Conservation (phyloP, 169 alveolate species). For the Pseudocohnilembus persalinus region DNA sequence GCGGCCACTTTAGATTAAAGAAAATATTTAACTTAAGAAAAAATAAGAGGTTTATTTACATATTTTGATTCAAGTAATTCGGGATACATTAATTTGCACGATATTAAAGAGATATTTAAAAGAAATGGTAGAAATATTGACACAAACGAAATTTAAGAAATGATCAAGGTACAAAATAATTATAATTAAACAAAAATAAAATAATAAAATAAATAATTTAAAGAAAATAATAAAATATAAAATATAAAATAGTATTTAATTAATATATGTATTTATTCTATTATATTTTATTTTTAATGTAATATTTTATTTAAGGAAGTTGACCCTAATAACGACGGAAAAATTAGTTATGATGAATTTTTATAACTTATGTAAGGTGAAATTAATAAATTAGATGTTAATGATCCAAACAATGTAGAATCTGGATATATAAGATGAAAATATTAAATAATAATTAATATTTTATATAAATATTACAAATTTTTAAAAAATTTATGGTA, state of each 20-base stretch:
- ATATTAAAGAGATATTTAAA: slow-evolving; percentile 42
- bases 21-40: slow-evolving; percentile 5
- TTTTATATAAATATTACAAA: no score
- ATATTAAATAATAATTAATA: no score
- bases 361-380: slow-evolving; percentile 7
- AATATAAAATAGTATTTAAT: no score
- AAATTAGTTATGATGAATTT: slow-evolving; percentile 43
- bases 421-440: no score
- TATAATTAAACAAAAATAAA: no score
- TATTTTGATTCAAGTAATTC: slow-evolving; percentile 46
- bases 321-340: slow-evolving; percentile 22
- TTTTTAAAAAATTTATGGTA: no score
- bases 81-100: slow-evolving; percentile 43
- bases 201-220: no score
- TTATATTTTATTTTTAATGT: no score
- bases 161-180: slow-evolving; percentile 9
- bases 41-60: slow-evolving; percentile 27
- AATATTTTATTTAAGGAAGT: slow-evolving; percentile 43
- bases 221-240: no score
- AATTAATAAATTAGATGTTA: neutral
- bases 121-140: slow-evolving; percentile 46
- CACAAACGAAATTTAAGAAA: slow-evolving; percentile 24
- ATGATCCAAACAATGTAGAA: no score
- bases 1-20: slow-evolving; percentile 31
- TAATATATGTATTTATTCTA: neutral